These are phyloP conservation scores for Xylaria sp. DNA, from an alignment of 2,329 filamentous ascomycete genomes.

Conservation along the genomic window DNA sequence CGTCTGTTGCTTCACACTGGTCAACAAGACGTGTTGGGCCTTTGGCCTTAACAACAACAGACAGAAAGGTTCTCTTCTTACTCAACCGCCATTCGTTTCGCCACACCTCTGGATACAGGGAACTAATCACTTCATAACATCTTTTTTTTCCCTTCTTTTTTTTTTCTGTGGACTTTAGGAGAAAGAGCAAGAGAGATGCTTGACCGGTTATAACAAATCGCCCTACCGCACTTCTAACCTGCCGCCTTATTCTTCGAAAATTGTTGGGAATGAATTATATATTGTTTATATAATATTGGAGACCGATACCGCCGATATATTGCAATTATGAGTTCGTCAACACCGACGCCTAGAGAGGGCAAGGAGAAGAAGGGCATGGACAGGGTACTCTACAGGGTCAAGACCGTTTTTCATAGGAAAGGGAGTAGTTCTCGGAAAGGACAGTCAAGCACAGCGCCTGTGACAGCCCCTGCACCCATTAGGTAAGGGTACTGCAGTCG, in stretches of 20 bases:
- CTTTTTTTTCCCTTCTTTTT: background rate
- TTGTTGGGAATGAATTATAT: slow-evolving; percentile 14
- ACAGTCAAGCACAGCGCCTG: slow-evolving; percentile 24
- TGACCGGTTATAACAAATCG: slow-evolving; percentile 24
- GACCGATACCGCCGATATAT: slow-evolving; percentile 5
- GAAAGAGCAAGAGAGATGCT: slow-evolving; percentile 24
- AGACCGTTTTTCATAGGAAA: slow-evolving; percentile 59
- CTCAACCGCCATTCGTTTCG: background rate
- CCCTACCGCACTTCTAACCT: background rate
- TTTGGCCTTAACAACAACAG: background rate
- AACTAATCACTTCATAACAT: background rate
- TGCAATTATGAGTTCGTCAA: slow-evolving; percentile 43
- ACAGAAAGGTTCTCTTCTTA: background rate
- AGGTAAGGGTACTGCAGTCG: slow-evolving; percentile 39
- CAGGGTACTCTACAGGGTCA: slow-evolving; percentile 60
- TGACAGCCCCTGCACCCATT: slow-evolving; percentile 24
- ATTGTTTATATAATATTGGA: background rate
- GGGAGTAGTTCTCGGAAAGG: slow-evolving; percentile 49
- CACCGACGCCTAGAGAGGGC: slow-evolving; percentile 43
- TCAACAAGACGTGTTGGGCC: slow-evolving; percentile 4
- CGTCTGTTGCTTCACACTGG: background rate
- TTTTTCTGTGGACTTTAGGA: background rate
- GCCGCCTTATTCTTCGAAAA: slow-evolving; percentile 6
- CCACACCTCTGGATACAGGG: background rate
- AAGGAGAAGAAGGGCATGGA: slow-evolving; percentile 58